These are phyloP conservation scores for Gryganskiella cystojenkinii DNA, from an alignment of 192 early-diverging fungal species.

Conservation along the genomic window DNA sequence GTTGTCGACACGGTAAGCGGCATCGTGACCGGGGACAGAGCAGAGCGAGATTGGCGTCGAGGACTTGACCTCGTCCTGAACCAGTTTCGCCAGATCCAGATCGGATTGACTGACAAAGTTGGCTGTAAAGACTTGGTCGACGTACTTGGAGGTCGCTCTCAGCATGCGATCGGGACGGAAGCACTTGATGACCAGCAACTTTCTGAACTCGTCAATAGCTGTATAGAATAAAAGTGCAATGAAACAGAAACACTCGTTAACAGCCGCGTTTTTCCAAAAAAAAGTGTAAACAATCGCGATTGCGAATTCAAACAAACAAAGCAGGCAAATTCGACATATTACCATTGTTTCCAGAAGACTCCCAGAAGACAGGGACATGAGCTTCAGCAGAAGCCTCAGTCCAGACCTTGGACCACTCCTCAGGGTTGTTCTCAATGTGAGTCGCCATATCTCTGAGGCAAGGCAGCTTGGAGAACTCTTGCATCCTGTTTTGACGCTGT, in stretches of 20 bases:
- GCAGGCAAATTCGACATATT: no score
- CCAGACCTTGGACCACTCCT: constrained; percentile 64
- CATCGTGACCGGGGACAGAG: constrained; percentile 95
- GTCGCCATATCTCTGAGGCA: constrained; percentile 54
- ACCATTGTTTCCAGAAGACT: constrained; percentile 36
- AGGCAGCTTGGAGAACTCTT: constrained; percentile 56
- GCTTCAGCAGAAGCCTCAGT: constrained; percentile 56
- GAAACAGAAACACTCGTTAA: neutral
- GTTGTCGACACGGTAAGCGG: constrained; percentile 93
- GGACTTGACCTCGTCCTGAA: constrained; percentile 74
- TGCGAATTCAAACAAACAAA: neutral
- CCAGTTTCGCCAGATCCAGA: constrained; percentile 76
- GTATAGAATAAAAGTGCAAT: constrained; percentile 11
- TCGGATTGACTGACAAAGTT: constrained; percentile 68
- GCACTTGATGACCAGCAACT: constrained; percentile 84
- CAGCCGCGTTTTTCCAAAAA: neutral
- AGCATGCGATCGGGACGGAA: constrained; percentile 92
- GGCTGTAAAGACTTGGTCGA: constrained; percentile 74
- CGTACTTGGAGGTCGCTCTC: constrained; percentile 74
- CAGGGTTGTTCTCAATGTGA: constrained; percentile 50
- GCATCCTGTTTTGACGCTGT: constrained; percentile 56
- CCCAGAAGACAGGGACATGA: constrained; percentile 66
- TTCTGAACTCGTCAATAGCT: constrained; percentile 74
- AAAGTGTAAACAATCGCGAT: neutral
- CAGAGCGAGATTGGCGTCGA: constrained; percentile 92